Conservation (phyloP, 2,329 filamentous ascomycete species). For the Sphaerulina vaccinii region DNA sequence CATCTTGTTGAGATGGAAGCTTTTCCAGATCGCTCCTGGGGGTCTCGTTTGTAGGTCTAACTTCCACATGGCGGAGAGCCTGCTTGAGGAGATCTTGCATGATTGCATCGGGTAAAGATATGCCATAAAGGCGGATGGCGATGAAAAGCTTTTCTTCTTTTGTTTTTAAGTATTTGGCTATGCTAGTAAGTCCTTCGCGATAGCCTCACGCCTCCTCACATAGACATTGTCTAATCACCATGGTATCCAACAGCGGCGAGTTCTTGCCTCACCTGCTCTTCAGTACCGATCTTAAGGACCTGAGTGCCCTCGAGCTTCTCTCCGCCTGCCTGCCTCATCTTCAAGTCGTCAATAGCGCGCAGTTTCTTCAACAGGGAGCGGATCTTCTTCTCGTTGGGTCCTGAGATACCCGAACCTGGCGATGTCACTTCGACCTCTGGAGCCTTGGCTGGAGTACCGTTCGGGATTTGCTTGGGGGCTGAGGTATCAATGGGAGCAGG, state of each 20-base stretch:
- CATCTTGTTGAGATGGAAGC: too few relatives aligned
- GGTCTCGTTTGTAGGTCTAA: too few relatives aligned
- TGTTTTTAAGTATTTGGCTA: too few relatives aligned
- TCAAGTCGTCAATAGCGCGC: conserved; percentile 92
- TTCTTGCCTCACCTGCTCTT: conserved; percentile 79
- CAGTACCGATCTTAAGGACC: conserved; percentile 95
- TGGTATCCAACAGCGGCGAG: conserved; percentile 46
- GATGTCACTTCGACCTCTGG: conserved; percentile 56
- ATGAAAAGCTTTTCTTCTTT: too few relatives aligned
- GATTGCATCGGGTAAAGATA: too few relatives aligned
- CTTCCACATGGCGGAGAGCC: too few relatives aligned
- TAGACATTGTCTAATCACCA: conserved; percentile 26
- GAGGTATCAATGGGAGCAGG: conserved; percentile 34
- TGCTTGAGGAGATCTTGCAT: too few relatives aligned
- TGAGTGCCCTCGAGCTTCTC: conserved; percentile 99
- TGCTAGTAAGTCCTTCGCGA: too few relatives aligned
- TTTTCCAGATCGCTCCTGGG: too few relatives aligned
- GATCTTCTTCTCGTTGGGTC: conserved; percentile 89
- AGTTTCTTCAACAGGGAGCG: conserved; percentile 95
- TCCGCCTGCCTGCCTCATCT: conserved; percentile 90
- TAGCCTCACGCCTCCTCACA: too few relatives aligned
- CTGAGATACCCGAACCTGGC: conserved; percentile 58
- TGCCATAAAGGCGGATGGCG: too few relatives aligned
- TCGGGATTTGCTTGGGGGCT: conserved; percentile 14
- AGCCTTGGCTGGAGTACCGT: conserved; percentile 25